Base-by-base conservation (phyloP, 345 rosid genomes). In the Rhodomyrtus tomentosa region DNA sequence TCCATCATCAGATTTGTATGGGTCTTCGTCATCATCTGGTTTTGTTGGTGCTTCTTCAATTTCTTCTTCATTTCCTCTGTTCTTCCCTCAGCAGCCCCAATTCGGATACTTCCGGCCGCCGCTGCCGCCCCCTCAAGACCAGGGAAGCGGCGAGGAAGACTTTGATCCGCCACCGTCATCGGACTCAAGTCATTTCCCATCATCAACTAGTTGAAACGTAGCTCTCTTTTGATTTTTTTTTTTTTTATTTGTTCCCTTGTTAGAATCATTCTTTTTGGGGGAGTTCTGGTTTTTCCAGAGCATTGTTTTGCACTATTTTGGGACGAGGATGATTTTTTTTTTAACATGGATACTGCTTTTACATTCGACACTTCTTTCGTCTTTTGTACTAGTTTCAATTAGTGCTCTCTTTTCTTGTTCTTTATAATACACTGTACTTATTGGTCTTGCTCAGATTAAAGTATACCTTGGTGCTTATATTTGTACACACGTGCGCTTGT, bases 1-100 rank as follows among this genome's bases (percentile, higher is more conserved):
- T 45, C 80, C 88, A 49, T 79, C 88, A 29, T 82, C 87, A 20
- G 82, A 79, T 40, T 76, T 89, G 10, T 82, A 90, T 38, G 79
- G 45, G 45, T 68, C 79, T 68, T 68, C 79, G 24, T 36, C 79
- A 36, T 68, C 79, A 36, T 68, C 79, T 68, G 45, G 45, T 68
- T 68, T 68, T 4, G 7, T 21, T 4, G 79, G 76, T 49, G 83
- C 89, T 2, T 85, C 90, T 20, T 83, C 90, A 0, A 85, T 91
- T 81, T 84, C 93, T 86, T 86, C 85, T 84, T 87, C 91, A 16
- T 76, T 85, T 88, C 94, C 94, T 82, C 92, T 91, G 92, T 85
- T 84, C 88, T 91, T 90, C 25, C 49, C 84, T 4, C 89, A 89
- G 45, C 92, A 88, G 49, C 92, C 87, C 25, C 93, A 84, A 53